Evolutionary conservation across 2,329 filamentous ascomycete genomes (phyloP).

Genomic region (Fusarium sp.): DNA sequence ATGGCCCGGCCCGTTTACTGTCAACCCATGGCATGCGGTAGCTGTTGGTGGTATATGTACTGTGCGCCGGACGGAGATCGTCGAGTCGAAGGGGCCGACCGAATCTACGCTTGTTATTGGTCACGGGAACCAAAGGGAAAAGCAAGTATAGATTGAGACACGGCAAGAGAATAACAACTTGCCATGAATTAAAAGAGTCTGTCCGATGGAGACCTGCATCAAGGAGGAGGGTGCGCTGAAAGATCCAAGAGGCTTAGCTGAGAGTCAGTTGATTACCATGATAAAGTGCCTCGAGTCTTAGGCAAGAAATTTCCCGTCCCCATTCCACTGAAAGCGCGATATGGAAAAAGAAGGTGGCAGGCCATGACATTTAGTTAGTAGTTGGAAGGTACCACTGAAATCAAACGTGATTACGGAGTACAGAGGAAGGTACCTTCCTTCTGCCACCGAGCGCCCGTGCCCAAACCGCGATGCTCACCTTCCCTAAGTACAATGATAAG

Average conservation of each 20-base stretch:
- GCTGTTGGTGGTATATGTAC: constrained; percentile 1
- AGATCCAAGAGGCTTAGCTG: background rate
- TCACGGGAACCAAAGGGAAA: background rate
- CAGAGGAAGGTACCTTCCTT: background rate
- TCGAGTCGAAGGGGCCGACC: constrained; percentile 14
- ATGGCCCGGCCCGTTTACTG: constrained; percentile 38
- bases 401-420: constrained; percentile 21
- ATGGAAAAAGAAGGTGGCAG: background rate
- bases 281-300: background rate
- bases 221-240: background rate
- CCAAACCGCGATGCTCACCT: background rate
- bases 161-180: background rate
- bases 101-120: constrained; percentile 10
- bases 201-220: background rate
- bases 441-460: background rate
- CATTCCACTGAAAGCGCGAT: constrained; percentile 3
- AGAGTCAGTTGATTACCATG: background rate
- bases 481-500: background rate
- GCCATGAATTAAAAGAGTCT: background rate
- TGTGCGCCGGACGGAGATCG: constrained; percentile 1
- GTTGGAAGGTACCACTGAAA: constrained; percentile 11
- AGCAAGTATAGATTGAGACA: background rate
- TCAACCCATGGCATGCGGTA: constrained; percentile 22
- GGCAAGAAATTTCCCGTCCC: background rate
- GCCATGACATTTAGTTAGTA: background rate